phyloP scores from a whole-genome alignment of 2,329 filamentous ascomycete genomes.

The Aspergillus spinulosporus region DNA sequence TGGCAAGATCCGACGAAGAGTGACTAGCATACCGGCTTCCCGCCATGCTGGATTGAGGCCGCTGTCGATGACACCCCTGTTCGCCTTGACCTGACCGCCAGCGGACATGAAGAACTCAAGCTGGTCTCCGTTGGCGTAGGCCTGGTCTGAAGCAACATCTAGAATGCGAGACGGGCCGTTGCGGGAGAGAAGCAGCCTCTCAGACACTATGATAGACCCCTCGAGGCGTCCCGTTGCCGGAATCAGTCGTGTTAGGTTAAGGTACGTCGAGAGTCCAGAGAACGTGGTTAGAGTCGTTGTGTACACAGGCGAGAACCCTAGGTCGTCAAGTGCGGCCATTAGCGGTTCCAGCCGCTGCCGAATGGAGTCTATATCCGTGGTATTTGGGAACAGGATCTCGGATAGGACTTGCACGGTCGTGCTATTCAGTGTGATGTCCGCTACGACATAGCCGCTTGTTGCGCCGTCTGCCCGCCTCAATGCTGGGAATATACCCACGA shows the following conservation, averaged over 20 bases:
- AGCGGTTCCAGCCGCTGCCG: too few relatives aligned
- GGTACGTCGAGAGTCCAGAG: not conserved
- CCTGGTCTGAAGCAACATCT: not conserved
- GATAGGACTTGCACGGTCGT: not conserved
- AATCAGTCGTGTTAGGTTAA: not conserved
- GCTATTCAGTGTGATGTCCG: too few relatives aligned
- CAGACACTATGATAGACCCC: not conserved
- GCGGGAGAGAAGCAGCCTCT: not conserved
- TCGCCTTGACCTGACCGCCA: not conserved
- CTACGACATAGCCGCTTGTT: too few relatives aligned
- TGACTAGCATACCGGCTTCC: not conserved
- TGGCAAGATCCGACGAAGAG: not conserved
- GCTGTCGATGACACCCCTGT: not conserved
- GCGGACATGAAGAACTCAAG: not conserved
- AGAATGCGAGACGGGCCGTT: not conserved
- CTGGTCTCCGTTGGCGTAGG: not conserved
- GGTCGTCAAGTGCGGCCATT: not conserved
- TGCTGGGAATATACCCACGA: too few relatives aligned
- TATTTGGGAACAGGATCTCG: not conserved
- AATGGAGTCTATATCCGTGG: too few relatives aligned
- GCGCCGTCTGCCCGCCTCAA: too few relatives aligned
- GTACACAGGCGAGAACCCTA: not conserved
- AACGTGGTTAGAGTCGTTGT: not conserved
- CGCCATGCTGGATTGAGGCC: not conserved
- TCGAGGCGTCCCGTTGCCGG: not conserved